Percentiles rank a stretch among this genome's conserved stretches.
Evolutionary conservation across 2,329 filamentous ascomycete species (phyloP).

Genomic region (Hypomyces rosellus): DNA sequence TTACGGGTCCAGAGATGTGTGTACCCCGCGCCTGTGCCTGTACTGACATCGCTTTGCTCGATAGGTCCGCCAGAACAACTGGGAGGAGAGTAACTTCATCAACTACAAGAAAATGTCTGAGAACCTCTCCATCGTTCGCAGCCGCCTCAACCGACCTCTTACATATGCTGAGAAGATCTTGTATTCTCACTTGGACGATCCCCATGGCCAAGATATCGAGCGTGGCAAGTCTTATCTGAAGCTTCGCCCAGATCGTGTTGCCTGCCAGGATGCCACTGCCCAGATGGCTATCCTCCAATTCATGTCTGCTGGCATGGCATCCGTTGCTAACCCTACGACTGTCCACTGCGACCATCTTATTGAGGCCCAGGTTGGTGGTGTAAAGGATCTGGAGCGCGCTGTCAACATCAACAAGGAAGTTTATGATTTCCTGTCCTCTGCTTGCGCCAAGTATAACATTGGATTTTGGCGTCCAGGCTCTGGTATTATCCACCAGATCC

Average conservation of each 20-base stretch:
- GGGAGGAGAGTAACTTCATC: constrained; percentile 94
- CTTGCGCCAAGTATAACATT: constrained; percentile 99
- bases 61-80: constrained; percentile 88
- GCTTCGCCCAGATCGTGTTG: constrained; percentile 93
- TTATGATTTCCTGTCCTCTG: constrained; percentile 90
- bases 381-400: constrained; percentile 88
- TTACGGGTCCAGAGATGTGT: not conserved
- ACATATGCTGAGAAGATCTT: constrained; percentile 98
- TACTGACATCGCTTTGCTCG: constrained; percentile 14
- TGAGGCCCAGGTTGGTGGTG: constrained; percentile 89
- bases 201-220: constrained; percentile 92
- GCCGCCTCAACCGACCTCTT: constrained; percentile 84
- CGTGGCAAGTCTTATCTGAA: constrained; percentile 93
- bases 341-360: constrained; percentile 99
- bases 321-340: constrained; percentile 87
- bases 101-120: constrained; percentile 99
- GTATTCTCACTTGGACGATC: constrained; percentile 97
- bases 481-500: constrained; percentile 98
- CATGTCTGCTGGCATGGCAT: constrained; percentile 97
- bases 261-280: constrained; percentile 98
- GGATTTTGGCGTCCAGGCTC: constrained; percentile 99
- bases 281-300: constrained; percentile 99
- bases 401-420: constrained; percentile 97
- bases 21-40: not conserved
- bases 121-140: constrained; percentile 86